A percentile compares a stretch with the other conserved stretches of the same genome.
Evolutionary conservation across 2,329 filamentous ascomycete species (phyloP).

Genomic region (Trichophyton equinum): DNA sequence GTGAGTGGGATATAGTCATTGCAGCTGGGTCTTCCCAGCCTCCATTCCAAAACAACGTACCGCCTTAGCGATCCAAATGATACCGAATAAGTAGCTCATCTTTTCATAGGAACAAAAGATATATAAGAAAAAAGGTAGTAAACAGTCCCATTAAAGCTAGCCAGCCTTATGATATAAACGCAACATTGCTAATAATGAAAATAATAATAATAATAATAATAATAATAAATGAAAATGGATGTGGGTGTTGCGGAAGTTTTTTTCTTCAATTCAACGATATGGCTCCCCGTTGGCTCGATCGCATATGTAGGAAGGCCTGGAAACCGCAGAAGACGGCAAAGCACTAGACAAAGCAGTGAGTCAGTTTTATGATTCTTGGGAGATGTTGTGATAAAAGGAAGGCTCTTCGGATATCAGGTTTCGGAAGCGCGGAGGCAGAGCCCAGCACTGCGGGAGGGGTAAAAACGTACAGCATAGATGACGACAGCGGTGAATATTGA

Average conservation of each 20-base stretch:
- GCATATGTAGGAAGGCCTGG: constrained; percentile 74
- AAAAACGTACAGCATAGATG: constrained; percentile 66
- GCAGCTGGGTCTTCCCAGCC: not conserved
- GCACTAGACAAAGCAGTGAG: constrained; percentile 39
- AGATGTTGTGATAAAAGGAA: not conserved
- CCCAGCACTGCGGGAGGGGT: not conserved
- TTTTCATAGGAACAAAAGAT: not conserved
- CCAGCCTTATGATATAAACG: not conserved
- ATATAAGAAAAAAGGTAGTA: not conserved
- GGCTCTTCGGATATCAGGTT: not conserved
- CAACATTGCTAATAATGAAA: not conserved
- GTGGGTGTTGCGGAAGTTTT: not conserved
- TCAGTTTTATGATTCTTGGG: not conserved
- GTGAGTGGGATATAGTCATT: not conserved
- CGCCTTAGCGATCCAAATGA: not conserved
- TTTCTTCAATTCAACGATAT: constrained; percentile 54
- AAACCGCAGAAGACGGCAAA: constrained; percentile 88
- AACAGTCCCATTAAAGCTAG: not conserved
- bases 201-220: too few species aligned
- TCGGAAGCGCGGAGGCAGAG: not conserved
- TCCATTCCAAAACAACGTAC: not conserved
- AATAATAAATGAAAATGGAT: not conserved
- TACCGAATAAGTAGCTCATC: not conserved
- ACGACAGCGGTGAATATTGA: constrained; percentile 81
- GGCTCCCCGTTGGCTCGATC: constrained; percentile 69